Conservation (phyloP, 345 rosid species). For the Theobroma cacao region DNA sequence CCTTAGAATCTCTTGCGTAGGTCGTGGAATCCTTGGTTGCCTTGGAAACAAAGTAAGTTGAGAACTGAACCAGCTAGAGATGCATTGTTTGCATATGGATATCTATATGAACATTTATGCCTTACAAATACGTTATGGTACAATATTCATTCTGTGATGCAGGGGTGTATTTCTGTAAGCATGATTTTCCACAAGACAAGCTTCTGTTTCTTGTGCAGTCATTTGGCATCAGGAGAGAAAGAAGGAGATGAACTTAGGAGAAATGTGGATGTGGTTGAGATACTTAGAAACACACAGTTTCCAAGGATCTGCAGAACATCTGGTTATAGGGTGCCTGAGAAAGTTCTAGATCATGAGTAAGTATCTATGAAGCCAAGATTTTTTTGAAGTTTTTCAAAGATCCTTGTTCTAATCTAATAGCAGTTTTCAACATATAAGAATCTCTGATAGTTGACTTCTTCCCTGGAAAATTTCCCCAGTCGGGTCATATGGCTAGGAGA, state of each 20-base stretch:
- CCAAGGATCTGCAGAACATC: constrained; percentile 61
- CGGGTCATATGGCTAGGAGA: constrained; percentile 94
- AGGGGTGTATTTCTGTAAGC: constrained; percentile 97
- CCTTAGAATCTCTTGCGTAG: constrained; percentile 62
- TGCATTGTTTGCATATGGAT: background rate
- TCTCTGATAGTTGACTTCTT: background rate
- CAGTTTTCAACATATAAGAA: background rate
- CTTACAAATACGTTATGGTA: background rate
- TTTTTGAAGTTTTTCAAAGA: background rate
- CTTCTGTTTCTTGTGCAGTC: constrained; percentile 88
- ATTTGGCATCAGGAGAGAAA: constrained; percentile 94
- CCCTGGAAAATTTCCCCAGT: constrained; percentile 31
- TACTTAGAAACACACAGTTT: constrained; percentile 82
- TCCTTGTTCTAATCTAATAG: background rate
- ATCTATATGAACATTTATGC: background rate
- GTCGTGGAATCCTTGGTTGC: constrained; percentile 90
- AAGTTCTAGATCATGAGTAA: constrained; percentile 79
- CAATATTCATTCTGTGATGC: constrained; percentile 22
- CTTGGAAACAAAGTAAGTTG: constrained; percentile 85
- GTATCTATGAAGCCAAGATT: constrained; percentile 19
- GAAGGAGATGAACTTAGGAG: constrained; percentile 92
- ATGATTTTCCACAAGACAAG: constrained; percentile 77
- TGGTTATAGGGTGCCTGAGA: constrained; percentile 52
- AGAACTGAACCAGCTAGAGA: background rate
- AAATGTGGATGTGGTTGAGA: constrained; percentile 77